phyloP scores from a whole-genome alignment of 176 grass and related monocot genomes.

The Aegilops sharonensis region DNA sequence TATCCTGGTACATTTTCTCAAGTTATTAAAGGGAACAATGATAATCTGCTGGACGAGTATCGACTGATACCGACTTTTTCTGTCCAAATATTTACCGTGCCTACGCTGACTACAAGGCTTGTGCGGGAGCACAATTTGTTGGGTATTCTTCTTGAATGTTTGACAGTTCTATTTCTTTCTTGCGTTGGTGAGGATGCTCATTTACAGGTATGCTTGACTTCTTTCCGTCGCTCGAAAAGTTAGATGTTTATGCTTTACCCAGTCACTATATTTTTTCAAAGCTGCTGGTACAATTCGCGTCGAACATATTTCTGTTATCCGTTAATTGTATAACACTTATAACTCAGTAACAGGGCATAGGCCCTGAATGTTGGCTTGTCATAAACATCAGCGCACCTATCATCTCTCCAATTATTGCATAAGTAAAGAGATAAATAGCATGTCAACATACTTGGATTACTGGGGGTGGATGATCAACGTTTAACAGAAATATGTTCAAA shows the following conservation, averaged over 20 bases:
- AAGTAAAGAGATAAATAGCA: neutral
- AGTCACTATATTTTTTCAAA: neutral
- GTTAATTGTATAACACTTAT: neutral
- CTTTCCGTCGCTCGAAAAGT: neutral
- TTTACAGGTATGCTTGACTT: slow-evolving; percentile 64
- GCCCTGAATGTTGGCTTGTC: slow-evolving; percentile 10
- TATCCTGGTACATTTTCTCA: slow-evolving; percentile 65
- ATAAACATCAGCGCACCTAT: neutral
- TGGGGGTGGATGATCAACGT: slow-evolving; percentile 1
- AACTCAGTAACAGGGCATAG: neutral
- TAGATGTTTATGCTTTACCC: slow-evolving; percentile 2
- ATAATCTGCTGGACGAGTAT: slow-evolving; percentile 53
- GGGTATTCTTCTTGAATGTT: slow-evolving; percentile 66
- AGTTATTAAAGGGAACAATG: slow-evolving; percentile 56
- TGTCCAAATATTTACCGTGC: slow-evolving; percentile 98
- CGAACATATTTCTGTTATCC: neutral
- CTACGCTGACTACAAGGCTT: slow-evolving; percentile 66
- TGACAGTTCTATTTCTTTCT: slow-evolving; percentile 72
- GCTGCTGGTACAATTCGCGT: neutral
- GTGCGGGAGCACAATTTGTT: slow-evolving; percentile 81
- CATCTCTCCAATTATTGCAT: slow-evolving; percentile 2
- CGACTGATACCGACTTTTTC: slow-evolving; percentile 68
- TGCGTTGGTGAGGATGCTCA: slow-evolving; percentile 66
- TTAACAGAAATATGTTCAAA: neutral
- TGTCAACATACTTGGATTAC: neutral